Evolutionary conservation across 148 eudicot species (phyloP), one percentile per base, ranked within the genome.

Genomic region (Vaccinium darrowii): DNA sequence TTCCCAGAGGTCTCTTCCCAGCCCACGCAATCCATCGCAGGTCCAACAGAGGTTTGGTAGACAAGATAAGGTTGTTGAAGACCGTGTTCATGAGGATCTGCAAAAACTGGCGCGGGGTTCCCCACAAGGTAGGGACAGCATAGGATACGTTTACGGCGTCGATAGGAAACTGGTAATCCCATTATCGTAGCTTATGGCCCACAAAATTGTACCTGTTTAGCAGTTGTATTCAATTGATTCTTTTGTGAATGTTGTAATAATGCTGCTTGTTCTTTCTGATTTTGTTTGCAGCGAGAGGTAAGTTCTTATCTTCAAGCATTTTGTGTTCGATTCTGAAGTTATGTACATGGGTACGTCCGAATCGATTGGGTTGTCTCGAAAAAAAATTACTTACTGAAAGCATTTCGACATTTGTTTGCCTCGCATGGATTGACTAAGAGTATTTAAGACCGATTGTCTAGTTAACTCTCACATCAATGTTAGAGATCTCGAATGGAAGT

Each of bases 221-320:
- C 10, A 15, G 4, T 53, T n/a, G 71, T 67, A 53, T 13, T 36
- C 49, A 43, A 18, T 47, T 74, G n/a, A 63, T 60, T 72, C 33
- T 53, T 27, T 71, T 78, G 15, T 84, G 54, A 71, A 21, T 86
- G n/a, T 81, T 57, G 19, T 84, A 77, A 82, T 92, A 84, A 95
- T 87, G 51, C 73, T 84, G 86, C 84, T 89, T 90, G 87, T 90
- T 93, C 86, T 87, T 89, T 90, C 89, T 92, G 78, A 56, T 90
- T 87, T 91, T 91, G 85, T 87, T 86, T 93, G 99, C 99, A 95
- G 99, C 98, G 75, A 92, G 93, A 97, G 99, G 99, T 97, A 97
- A 97, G 99, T 97, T 94, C 90, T 95, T 94, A 90, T 88, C 86
- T 90, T 91, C 96, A 93, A 90, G 97, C 90, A 90, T 92, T 88